phyloP scores from a whole-genome alignment of 805 yeast species.

The Metschnikowia cubensis region DNA sequence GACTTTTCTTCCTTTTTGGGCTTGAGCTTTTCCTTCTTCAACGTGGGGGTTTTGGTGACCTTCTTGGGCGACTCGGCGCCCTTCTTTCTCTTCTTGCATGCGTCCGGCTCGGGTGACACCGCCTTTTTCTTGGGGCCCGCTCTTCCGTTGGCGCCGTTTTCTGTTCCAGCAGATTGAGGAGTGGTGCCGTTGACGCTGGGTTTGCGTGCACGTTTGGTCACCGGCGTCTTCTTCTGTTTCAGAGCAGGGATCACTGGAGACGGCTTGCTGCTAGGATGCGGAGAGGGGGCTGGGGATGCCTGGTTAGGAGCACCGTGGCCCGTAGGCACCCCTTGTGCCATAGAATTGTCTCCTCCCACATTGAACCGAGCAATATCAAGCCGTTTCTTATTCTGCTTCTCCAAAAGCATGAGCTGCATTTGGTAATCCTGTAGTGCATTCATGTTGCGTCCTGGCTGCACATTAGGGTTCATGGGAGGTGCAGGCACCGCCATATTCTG shows the following conservation, averaged over 20 bases:
- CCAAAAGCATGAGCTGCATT: constrained; percentile 69
- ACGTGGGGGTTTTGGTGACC: constrained; percentile 9
- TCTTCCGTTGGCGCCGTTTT: constrained; percentile 5
- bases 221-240: constrained; percentile 31
- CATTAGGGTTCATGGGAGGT: constrained; percentile 6
- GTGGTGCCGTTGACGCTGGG: constrained; percentile 22
- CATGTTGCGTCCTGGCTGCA: constrained; percentile 27
- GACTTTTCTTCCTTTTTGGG: constrained; percentile 13
- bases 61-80: constrained; percentile 36
- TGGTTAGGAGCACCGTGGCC: constrained; percentile 12
- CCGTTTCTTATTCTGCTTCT: constrained; percentile 69
- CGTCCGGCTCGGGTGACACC: constrained; percentile 28
- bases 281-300: constrained; percentile 30
- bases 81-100: constrained; percentile 30
- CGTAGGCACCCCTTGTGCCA: constrained; percentile 14
- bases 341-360: constrained; percentile 11
- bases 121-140: constrained; percentile 2
- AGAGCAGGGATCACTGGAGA: constrained; percentile 26
- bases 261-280: constrained; percentile 31
- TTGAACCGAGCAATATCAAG: constrained; percentile 49
- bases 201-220: constrained; percentile 32
- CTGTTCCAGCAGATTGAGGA: constrained; percentile 16
- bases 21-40: constrained; percentile 21
- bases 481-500: constrained; percentile 1
- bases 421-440: constrained; percentile 79